A percentile compares a stretch with the other conserved stretches of the same genome.
Conservation (phyloP, 1,284 basidiomycete genomes). For the Boletus mariae region DNA sequence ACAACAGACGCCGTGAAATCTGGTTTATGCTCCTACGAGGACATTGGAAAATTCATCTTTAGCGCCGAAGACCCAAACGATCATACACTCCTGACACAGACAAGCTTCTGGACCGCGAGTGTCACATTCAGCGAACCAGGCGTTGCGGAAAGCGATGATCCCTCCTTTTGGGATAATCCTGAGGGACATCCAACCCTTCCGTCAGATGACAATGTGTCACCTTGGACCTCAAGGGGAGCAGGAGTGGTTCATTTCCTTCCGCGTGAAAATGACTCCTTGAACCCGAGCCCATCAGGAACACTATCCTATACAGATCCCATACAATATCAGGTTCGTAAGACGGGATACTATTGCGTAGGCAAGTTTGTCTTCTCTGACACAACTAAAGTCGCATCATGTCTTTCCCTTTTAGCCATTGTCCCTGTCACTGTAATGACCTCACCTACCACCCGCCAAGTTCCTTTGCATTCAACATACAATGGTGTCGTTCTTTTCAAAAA, state of each 20-base stretch:
- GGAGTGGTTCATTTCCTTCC: constrained; percentile 7
- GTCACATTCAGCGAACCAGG: constrained; percentile 47
- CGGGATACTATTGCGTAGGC: constrained; percentile 96
- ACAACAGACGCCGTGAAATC: constrained; percentile 69
- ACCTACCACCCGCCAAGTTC: constrained; percentile 32
- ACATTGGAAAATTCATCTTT: constrained; percentile 86
- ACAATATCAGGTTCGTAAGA: constrained; percentile 79
- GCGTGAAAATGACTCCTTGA: constrained; percentile 34
- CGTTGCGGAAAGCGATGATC: constrained; percentile 4
- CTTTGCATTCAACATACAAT: constrained; percentile 76
- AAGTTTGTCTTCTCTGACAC: constrained; percentile 32
- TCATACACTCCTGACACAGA: constrained; percentile 59
- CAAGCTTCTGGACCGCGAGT: constrained; percentile 76
- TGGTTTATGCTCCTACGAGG: constrained; percentile 63
- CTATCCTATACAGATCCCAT: constrained; percentile 60
- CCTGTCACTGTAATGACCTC: constrained; percentile 68
- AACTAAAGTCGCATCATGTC: constrained; percentile 10
- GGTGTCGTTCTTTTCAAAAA: constrained; percentile 87
- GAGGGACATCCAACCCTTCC: constrained; percentile 55
- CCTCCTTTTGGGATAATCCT: constrained; percentile 55
- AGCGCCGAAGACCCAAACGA: constrained; percentile 48
- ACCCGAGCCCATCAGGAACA: constrained; percentile 47
- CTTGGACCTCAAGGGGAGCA: constrained; percentile 39
- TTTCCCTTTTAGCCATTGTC: constrained; percentile 59
- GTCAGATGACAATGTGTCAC: constrained; percentile 43